phyloP scores from a whole-genome alignment of 768 basidiomycete species.

The Tylopilus vinaceipallidus region DNA sequence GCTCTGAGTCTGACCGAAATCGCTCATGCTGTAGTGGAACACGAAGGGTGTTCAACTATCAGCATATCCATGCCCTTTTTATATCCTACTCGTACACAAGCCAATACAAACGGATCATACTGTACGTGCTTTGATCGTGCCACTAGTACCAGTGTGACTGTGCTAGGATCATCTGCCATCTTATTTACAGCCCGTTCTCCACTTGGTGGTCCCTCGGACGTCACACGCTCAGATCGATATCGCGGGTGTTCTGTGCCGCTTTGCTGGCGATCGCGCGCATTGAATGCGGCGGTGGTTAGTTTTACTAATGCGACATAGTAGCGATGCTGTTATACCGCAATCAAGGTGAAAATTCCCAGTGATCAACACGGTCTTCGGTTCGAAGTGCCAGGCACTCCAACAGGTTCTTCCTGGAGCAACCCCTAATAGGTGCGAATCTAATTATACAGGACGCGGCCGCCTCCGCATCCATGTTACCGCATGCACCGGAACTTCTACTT shows the following conservation, averaged over 20 bases:
- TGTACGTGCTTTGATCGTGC: too few species aligned
- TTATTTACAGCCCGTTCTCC: too few species aligned
- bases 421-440: too few species aligned
- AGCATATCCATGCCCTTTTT: not conserved
- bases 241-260: not conserved
- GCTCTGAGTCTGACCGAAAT: conserved; percentile 9
- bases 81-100: too few species aligned
- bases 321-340: not conserved
- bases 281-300: not conserved
- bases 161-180: too few species aligned
- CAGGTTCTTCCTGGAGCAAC: too few species aligned
- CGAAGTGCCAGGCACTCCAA: too few species aligned
- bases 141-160: too few species aligned
- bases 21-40: conserved; percentile 6
- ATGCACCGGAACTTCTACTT: not conserved
- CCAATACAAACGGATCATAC: too few species aligned
- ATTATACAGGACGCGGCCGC: not conserved
- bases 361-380: too few species aligned
- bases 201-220: not conserved
- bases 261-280: conserved; percentile 1
- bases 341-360: conserved; percentile 1
- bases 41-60: not conserved
- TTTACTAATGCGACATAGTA: not conserved
- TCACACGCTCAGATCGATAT: not conserved
- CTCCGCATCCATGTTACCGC: not conserved